A percentile compares a stretch with the other conserved stretches of the same genome.
Conservation (phyloP, 1,284 basidiomycete species). For the Ustilago cynodontis region DNA sequence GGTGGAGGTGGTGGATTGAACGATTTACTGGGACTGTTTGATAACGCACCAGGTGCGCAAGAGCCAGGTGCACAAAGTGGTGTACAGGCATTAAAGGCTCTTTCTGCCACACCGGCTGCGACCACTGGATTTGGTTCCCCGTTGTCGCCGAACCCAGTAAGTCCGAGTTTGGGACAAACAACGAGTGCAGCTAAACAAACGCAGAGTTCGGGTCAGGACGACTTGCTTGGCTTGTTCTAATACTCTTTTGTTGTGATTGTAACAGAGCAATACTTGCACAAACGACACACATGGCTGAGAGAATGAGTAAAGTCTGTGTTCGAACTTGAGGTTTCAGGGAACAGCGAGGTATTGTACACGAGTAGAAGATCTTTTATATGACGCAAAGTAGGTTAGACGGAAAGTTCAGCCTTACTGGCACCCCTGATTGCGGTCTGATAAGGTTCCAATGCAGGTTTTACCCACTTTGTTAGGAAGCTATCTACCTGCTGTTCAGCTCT, state of each 20-base stretch:
- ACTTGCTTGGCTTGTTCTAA: slow-evolving; percentile 56
- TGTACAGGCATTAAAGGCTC: slow-evolving; percentile 51
- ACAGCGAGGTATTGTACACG: slow-evolving; percentile 16
- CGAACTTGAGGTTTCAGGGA: neutral
- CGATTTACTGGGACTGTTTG: slow-evolving; percentile 63
- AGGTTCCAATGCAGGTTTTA: slow-evolving; percentile 82
- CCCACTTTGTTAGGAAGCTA: slow-evolving; percentile 86
- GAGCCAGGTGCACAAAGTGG: slow-evolving; percentile 56
- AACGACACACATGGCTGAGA: neutral
- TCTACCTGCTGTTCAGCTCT: slow-evolving; percentile 67
- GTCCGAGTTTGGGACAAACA: neutral
- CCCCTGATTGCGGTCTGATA: slow-evolving; percentile 77
- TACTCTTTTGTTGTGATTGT: neutral
- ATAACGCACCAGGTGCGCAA: slow-evolving; percentile 57
- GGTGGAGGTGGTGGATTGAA: slow-evolving; percentile 39
- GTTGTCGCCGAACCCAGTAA: slow-evolving; percentile 3
- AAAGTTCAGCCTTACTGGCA: slow-evolving; percentile 75
- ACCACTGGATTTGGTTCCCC: slow-evolving; percentile 22
- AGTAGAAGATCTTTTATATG: neutral
- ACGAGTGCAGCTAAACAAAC: slow-evolving; percentile 10
- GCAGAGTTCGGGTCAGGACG: slow-evolving; percentile 27
- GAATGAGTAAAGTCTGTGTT: neutral
- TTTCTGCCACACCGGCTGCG: slow-evolving; percentile 18
- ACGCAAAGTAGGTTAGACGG: slow-evolving; percentile 39
- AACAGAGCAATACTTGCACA: neutral